These are phyloP conservation scores for Daldinia decipiens DNA, from an alignment of 495 filamentous ascomycete species.

Conservation along the genomic window DNA sequence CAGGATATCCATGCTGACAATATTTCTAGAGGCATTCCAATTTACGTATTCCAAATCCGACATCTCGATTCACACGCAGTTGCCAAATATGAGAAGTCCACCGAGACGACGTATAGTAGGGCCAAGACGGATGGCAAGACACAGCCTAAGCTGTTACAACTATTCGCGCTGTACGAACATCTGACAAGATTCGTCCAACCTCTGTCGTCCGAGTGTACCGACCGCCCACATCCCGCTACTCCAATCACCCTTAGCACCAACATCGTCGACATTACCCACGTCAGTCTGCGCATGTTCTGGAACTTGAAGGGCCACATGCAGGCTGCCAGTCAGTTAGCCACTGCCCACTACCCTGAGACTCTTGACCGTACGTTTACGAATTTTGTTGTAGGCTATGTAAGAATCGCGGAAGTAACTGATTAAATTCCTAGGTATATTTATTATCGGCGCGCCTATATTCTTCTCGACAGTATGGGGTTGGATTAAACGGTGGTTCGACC, in stretches of 20 bases:
- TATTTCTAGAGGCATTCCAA: constrained; percentile 75
- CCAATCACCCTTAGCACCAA: constrained; percentile 89
- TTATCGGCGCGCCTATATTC: constrained; percentile 89
- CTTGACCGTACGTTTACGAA: constrained; percentile 69
- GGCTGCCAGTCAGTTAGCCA: constrained; percentile 84
- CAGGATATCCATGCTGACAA: constrained; percentile 8
- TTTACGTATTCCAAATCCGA: constrained; percentile 88
- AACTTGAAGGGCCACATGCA: constrained; percentile 92
- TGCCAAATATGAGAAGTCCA: constrained; percentile 72
- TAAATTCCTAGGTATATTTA: constrained; percentile 54
- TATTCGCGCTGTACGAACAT: constrained; percentile 91
- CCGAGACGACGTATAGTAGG: constrained; percentile 63
- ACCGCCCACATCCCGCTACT: constrained; percentile 74
- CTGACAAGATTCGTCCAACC: constrained; percentile 88
- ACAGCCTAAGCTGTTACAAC: constrained; percentile 73
- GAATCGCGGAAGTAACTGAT: background rate
- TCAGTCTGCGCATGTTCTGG: constrained; percentile 92
- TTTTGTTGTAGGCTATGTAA: background rate
- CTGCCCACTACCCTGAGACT: constrained; percentile 91
- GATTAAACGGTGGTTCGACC: constrained; percentile 97
- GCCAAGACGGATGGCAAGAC: constrained; percentile 68
- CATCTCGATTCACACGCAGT: constrained; percentile 84
- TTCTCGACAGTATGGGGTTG: constrained; percentile 95
- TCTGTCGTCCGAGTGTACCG: constrained; percentile 73
- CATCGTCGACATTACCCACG: constrained; percentile 86